phyloP scores from a whole-genome alignment of 352 stramenopile genomes.

The Detonula confervacea region DNA sequence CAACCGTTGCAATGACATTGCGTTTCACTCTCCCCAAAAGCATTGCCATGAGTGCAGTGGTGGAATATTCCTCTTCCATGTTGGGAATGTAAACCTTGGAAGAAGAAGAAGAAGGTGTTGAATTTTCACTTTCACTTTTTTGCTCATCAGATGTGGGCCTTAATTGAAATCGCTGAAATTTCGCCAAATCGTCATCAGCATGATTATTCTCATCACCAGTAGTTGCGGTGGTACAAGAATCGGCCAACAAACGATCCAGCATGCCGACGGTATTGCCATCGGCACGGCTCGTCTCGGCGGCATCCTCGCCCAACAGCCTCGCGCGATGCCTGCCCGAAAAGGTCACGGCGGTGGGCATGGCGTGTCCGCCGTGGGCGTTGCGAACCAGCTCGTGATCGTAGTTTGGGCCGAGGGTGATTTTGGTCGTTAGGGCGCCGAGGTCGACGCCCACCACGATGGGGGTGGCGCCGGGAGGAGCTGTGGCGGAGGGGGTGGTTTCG shows the following conservation, averaged over 20 bases:
- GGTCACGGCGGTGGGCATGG: constrained; percentile 38
- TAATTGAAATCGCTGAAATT: constrained; percentile 40
- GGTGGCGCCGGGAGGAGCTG: constrained; percentile 1
- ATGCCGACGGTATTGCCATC: constrained; percentile 45
- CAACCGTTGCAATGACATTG: constrained; percentile 37
- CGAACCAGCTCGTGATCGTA: constrained; percentile 57
- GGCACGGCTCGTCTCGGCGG: not conserved
- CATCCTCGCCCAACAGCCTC: constrained; percentile 42
- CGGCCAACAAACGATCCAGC: constrained; percentile 48
- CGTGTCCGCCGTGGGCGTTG: constrained; percentile 52
- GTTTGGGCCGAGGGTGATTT: constrained; percentile 37
- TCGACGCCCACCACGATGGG: constrained; percentile 44
- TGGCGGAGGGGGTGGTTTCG: not conserved
- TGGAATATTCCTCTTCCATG: constrained; percentile 35
- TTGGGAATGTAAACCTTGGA: no score
- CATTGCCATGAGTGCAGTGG: constrained; percentile 48
- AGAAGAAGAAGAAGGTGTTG: no score
- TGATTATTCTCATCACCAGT: no score
- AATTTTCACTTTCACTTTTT: constrained; percentile 3
- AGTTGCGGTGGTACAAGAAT: no score
- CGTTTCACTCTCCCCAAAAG: constrained; percentile 44
- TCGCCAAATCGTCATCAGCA: constrained; percentile 12
- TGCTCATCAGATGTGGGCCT: not conserved
- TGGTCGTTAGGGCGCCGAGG: constrained; percentile 49
- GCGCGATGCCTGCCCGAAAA: constrained; percentile 30